Base-by-base conservation (phyloP, 1,284 basidiomycete genomes). In the Tilletia indica region DNA sequence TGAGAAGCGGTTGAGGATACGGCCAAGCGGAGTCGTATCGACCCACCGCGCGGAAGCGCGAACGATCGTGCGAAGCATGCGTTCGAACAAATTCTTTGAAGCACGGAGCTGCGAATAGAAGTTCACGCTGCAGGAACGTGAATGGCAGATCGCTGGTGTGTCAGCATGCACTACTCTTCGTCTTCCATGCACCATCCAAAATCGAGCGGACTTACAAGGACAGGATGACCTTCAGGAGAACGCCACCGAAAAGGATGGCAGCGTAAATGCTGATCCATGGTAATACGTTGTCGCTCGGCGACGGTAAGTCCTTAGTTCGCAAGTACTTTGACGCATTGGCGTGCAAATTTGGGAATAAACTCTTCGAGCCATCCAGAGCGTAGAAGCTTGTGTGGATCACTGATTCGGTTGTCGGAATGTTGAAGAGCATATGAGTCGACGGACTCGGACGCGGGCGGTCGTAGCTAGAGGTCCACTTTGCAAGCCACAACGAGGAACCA, bases 1-100 rank as follows among this genome's bases (percentile, higher is more conserved):
- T 67, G 77, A 78, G 54, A 85, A 83, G 11, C 87, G 83, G 74
- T 88, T 88, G 71, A 87, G 83, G 76, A 88, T 87, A 2, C 87
- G 84, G 4, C 87, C 87, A 2, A 85, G 83, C 19, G 81, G 79
- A 4, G 75, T 78, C 34, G 61, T 70, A 67, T 82, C 81, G 49
- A 78, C 77, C 74, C 79, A 83, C 9, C 76, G 73, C 9, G 73
- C 68, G 0, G 80, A 75, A 8, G 66, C 66, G 11, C 47, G 16
- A 9, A 34, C 42, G n/a, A 67, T 45, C n/a, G 45, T 31, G 21
- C 47, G 31, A n/a, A 67, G 66, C 66, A 67, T 67, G 8, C 19
- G 39, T 5, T 47, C 66, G 45, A 67, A 67, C 42, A 67, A 21
- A 14, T 25, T 9, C 31, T 21, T 38, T 2, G 39, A 67, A 25